phyloP scores from a whole-genome alignment of 345 rosid genomes.

The Trapa bicornis region DNA sequence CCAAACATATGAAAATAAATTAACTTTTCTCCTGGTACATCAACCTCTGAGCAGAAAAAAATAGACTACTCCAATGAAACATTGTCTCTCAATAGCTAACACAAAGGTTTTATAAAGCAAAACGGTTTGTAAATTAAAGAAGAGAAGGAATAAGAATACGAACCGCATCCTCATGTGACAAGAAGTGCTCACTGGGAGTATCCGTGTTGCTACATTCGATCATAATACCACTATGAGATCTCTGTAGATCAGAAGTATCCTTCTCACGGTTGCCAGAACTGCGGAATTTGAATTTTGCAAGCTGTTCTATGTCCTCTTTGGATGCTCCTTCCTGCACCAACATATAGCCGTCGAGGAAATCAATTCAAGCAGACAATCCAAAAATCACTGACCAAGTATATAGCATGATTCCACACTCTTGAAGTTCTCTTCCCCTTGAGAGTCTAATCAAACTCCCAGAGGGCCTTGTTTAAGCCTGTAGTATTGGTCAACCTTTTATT shows the following conservation, averaged over 20 bases:
- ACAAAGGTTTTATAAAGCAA: background rate
- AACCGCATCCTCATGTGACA: conserved; percentile 81
- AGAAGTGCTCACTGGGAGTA: conserved; percentile 47
- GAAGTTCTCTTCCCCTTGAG: background rate
- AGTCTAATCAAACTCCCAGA: background rate
- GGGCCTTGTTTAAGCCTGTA: background rate
- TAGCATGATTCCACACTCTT: background rate
- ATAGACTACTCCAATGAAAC: background rate
- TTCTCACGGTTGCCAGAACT: conserved; percentile 34
- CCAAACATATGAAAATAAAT: too few relatives aligned
- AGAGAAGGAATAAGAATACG: conserved; percentile 9
- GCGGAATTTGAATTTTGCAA: conserved; percentile 65
- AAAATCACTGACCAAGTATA: background rate
- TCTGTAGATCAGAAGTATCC: conserved; percentile 29
- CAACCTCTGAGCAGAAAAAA: too few relatives aligned
- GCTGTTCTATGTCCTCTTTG: conserved; percentile 74
- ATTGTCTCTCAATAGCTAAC: background rate
- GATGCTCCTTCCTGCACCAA: conserved; percentile 85
- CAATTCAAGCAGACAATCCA: background rate
- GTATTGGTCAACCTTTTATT: background rate
- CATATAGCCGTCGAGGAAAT: conserved; percentile 6
- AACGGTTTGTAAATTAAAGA: background rate
- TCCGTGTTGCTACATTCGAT: conserved; percentile 63
- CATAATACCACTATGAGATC: conserved; percentile 61
- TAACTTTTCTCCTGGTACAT: too few relatives aligned